These are phyloP conservation scores for Eucalyptus polybractea DNA, from an alignment of 345 rosid species.

Conservation along the genomic window DNA sequence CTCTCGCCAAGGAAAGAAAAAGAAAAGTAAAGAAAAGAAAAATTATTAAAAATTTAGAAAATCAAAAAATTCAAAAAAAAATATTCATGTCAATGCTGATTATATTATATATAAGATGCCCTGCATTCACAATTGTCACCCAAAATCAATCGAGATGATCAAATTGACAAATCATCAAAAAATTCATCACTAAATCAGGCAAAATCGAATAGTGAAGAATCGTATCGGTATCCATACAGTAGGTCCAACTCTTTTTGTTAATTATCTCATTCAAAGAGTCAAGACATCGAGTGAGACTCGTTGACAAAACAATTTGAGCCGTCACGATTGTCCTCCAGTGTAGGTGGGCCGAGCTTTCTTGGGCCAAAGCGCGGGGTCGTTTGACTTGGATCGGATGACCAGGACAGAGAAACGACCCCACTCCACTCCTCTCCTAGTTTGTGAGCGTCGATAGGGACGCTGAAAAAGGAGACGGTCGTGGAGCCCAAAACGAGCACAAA, in stretches of 20 bases:
- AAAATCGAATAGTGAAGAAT: no score
- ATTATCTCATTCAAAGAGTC: background rate
- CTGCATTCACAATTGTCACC: fast-evolving
- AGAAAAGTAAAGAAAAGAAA: fast-evolving
- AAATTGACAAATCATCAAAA: no score
- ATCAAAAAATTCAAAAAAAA: fast-evolving
- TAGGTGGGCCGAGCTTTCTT: background rate
- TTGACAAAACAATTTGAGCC: background rate
- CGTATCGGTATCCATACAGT: no score
- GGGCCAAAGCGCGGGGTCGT: background rate
- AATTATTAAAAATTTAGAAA: background rate
- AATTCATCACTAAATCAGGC: no score
- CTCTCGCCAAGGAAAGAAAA: background rate
- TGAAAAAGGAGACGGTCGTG: background rate
- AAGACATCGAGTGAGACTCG: background rate
- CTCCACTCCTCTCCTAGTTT: background rate
- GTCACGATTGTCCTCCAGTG: background rate
- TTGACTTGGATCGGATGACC: background rate
- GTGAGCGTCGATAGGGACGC: background rate
- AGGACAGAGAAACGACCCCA: background rate
- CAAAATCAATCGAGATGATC: fast-evolving
- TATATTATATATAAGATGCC: fast-evolving
- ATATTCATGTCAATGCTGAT: fast-evolving
- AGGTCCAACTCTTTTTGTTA: background rate
- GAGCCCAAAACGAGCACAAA: background rate